These are phyloP conservation scores for Cryoendolithus antarcticus DNA, from an alignment of 2,329 filamentous ascomycete genomes.

Conservation along the genomic window DNA sequence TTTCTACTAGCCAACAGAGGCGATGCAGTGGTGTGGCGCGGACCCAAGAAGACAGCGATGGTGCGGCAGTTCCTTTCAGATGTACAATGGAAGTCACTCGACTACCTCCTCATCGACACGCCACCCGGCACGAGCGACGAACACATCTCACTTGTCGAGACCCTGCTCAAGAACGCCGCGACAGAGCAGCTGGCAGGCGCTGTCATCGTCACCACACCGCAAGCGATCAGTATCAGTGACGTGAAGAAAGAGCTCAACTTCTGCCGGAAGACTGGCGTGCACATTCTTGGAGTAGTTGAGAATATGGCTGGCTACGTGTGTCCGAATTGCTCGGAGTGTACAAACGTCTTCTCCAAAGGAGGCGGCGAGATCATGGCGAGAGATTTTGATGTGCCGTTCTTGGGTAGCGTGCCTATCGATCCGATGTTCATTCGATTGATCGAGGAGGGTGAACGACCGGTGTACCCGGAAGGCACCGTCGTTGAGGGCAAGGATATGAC, in stretches of 20 bases:
- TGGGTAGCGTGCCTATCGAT: conserved; percentile 84
- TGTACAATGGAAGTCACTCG: conserved; percentile 76
- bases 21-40: conserved; percentile 93
- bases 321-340: conserved; percentile 65
- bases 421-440: conserved; percentile 80
- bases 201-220: conserved; percentile 90
- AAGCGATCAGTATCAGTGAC: conserved; percentile 85
- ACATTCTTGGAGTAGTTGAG: conserved; percentile 79
- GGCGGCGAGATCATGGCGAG: conserved; percentile 80
- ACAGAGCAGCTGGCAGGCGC: conserved; percentile 68
- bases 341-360: conserved; percentile 83
- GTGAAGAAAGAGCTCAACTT: conserved; percentile 94
- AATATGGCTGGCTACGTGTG: conserved; percentile 96
- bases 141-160: conserved; percentile 89
- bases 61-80: conserved; percentile 90
- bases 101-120: conserved; percentile 90
- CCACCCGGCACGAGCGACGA: conserved; percentile 94
- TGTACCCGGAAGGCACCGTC: conserved; percentile 56
- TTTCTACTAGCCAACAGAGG: conserved; percentile 74
- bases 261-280: conserved; percentile 69
- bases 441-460: conserved; percentile 57
- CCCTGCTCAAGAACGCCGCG: conserved; percentile 24
- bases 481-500: conserved; percentile 43
- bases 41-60: conserved; percentile 98
- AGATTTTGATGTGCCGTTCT: conserved; percentile 71